Conservation (phyloP, 2,329 filamentous ascomycete genomes). For the Fusarium robinianum region DNA sequence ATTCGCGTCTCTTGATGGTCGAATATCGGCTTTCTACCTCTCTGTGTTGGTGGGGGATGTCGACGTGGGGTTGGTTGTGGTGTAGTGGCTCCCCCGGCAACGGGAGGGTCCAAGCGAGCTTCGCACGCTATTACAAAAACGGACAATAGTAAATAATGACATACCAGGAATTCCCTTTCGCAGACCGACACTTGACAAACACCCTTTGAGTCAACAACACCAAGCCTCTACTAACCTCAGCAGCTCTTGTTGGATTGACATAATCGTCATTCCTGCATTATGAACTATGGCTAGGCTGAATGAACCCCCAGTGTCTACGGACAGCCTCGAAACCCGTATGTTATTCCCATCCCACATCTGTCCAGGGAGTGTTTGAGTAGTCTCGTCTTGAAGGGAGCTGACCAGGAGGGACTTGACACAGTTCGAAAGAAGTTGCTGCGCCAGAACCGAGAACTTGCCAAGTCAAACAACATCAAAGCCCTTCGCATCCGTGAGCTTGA, state of each 20-base stretch:
- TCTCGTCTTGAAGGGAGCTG: slow-evolving; percentile 11
- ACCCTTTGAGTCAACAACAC: slow-evolving; percentile 22
- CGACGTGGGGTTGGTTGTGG: slow-evolving; percentile 28
- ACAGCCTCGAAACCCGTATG: slow-evolving; percentile 74
- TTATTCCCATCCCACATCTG: slow-evolving; percentile 31
- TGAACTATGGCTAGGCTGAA: slow-evolving; percentile 79
- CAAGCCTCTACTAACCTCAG: slow-evolving; percentile 23
- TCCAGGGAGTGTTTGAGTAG: no score
- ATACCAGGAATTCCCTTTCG: slow-evolving; percentile 34
- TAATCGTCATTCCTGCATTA: slow-evolving; percentile 31
- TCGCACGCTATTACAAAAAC: slow-evolving; percentile 34
- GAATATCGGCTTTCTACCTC: slow-evolving; percentile 21
- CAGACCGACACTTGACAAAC: slow-evolving; percentile 34
- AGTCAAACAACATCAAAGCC: slow-evolving; percentile 76
- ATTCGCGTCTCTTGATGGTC: slow-evolving; percentile 7
- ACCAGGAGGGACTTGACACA: slow-evolving; percentile 44
- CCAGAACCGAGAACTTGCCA: slow-evolving; percentile 83
- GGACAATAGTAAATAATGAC: slow-evolving; percentile 44
- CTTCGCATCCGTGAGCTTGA: slow-evolving; percentile 77
- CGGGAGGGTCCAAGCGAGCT: slow-evolving; percentile 22
- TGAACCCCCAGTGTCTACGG: slow-evolving; percentile 69
- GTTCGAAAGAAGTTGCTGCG: slow-evolving; percentile 79
- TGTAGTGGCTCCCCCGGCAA: slow-evolving; percentile 37
- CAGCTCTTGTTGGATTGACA: no score
- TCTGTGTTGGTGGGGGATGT: slow-evolving; percentile 36